Evolutionary conservation across 768 basidiomycete genomes (phyloP).

Genomic region (Lactarius evosmus): DNA sequence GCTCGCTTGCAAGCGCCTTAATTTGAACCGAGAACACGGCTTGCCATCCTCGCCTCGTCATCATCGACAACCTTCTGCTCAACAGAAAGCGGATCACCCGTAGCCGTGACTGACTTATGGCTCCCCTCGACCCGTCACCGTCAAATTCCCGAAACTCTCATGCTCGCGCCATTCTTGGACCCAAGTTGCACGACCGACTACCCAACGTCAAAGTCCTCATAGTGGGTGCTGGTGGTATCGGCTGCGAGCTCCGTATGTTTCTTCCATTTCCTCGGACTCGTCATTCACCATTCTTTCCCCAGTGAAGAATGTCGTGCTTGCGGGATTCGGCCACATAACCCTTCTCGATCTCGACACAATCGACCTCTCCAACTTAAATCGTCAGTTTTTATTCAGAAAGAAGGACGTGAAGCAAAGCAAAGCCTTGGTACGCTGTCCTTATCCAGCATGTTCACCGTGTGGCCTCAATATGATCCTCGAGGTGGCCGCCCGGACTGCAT

Average conservation of each 20-base stretch:
- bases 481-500: slow-evolving; percentile 82
- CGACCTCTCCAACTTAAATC: slow-evolving; percentile 94
- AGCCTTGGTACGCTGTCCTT: slow-evolving; percentile 60
- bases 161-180: slow-evolving; percentile 76
- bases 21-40: slow-evolving; percentile 9
- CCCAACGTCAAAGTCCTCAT: slow-evolving; percentile 70
- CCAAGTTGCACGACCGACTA: slow-evolving; percentile 59
- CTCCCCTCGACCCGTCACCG: slow-evolving; percentile 13
- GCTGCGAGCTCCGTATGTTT: slow-evolving; percentile 81
- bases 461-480: slow-evolving; percentile 31
- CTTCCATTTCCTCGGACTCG: background rate
- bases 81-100: slow-evolving; percentile 3
- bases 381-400: slow-evolving; percentile 95
- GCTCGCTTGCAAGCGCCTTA: background rate
- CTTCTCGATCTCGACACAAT: slow-evolving; percentile 97
- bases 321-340: slow-evolving; percentile 90
- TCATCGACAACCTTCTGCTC: slow-evolving; percentile 1
- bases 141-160: slow-evolving; percentile 39
- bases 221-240: slow-evolving; percentile 96
- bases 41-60: slow-evolving; percentile 14
- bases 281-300: background rate
- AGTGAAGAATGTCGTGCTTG: slow-evolving; percentile 96
- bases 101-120: slow-evolving; percentile 6
- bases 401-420: slow-evolving; percentile 98
- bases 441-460: slow-evolving; percentile 4